Base-by-base conservation (phyloP, 306 rosid species). In the Corylus avellana region DNA sequence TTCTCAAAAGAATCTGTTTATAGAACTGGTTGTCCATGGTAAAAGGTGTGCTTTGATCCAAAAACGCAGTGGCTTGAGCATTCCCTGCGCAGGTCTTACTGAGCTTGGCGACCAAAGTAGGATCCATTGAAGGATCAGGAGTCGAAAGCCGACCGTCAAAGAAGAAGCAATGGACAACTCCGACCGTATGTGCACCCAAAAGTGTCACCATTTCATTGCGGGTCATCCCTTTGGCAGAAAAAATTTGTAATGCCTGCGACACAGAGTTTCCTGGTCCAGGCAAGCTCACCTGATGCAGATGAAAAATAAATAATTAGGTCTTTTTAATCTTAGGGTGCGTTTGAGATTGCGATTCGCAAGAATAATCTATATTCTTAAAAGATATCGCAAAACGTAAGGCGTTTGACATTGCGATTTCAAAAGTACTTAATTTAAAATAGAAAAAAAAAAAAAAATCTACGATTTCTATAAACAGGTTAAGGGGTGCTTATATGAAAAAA, bases 171-270 rank as follows among this genome's bases (percentile, higher is more conserved):
- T 88, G 94, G 1, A 79, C 70, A 1, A 86, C 80, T 50, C 92
- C 94, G 51, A 89, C 84, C 0, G 96, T 89, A 75, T 91, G 97
- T 1, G 89, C 94, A 2, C 97, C 97, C 44, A 90, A 51, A 8
- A 91, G 91, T 1, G 90, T 82, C 27, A 87, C 92, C 92, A 87
- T 88, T 59, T 87, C 90, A 9, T 85, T 77, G 8, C 67, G 54
- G 11, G 88, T 82, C 2, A 90, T 12, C 12, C 87, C 82, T 25
- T 83, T 88, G 1, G 0, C 5, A 0, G 56, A 47, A 51, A 90
- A 88, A 5, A 77, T 3, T 25, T 49, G 64, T 3, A 58, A 2
- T 1, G 70, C 70, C 1, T 0, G 0, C 2, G 84, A 1, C 5
- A 87, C 80, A 0, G 86, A 49, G 3, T 13, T 6, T 13, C 10